Percentiles rank a stretch among this genome's conserved stretches.
These are phyloP conservation scores for Solanum ossicruentum DNA, from an alignment of 257 asterid species.

Conservation along the genomic window DNA sequence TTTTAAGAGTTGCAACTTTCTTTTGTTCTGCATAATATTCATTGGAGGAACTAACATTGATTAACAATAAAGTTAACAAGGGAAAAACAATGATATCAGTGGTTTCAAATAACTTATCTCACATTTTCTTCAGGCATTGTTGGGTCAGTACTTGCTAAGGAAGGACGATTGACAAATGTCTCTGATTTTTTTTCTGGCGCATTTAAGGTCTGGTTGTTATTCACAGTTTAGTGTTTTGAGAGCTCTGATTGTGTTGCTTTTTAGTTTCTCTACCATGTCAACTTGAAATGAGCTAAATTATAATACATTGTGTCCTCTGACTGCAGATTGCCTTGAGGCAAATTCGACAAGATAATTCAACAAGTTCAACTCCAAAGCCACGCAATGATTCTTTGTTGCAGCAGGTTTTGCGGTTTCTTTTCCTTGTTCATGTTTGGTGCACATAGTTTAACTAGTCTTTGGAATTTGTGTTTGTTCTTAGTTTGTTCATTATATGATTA, in stretches of 20 bases:
- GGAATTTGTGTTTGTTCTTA: not conserved
- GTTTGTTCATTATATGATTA: not conserved
- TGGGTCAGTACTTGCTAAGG: slow-evolving; percentile 74
- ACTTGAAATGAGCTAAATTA: slow-evolving; percentile 1
- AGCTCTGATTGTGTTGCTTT: not conserved
- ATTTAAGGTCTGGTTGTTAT: slow-evolving; percentile 42
- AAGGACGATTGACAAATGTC: slow-evolving; percentile 43
- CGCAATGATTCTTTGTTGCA: slow-evolving; percentile 55
- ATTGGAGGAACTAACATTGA: not conserved
- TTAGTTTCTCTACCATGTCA: not conserved
- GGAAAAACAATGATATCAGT: not conserved
- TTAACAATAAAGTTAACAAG: not conserved
- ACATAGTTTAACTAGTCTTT: not conserved
- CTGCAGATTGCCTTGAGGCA: slow-evolving; percentile 47
- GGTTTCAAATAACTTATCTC: not conserved
- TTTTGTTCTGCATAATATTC: not conserved
- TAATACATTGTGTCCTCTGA: not conserved
- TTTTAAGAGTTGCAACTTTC: not conserved
- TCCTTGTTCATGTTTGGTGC: not conserved
- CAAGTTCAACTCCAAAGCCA: slow-evolving; percentile 45
- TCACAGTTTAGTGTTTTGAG: not conserved
- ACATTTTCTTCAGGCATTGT: slow-evolving; percentile 48
- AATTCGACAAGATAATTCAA: slow-evolving; percentile 44
- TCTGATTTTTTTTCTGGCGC: slow-evolving; percentile 63
- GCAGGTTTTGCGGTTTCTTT: slow-evolving; percentile 41